Evolutionary conservation across 495 filamentous ascomycete species (phyloP).

Genomic region (Annulohypoxylon nitens): DNA sequence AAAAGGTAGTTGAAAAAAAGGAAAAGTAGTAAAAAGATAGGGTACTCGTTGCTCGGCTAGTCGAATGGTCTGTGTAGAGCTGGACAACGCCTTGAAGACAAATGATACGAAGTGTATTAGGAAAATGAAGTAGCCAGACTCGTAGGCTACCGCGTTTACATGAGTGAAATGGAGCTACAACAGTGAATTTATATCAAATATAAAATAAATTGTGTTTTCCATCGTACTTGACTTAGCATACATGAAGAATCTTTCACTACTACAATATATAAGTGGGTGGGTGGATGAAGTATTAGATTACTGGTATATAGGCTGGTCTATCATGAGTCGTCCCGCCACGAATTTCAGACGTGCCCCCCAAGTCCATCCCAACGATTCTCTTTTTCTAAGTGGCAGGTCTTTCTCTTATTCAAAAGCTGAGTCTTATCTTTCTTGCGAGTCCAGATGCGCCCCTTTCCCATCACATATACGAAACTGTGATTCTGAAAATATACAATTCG

Average conservation of each 20-base stretch:
- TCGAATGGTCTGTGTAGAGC: background rate
- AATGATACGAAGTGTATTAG: background rate
- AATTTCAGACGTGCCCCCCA: constrained; percentile 34
- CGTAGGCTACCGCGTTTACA: background rate
- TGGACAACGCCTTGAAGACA: background rate
- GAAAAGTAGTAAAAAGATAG: background rate
- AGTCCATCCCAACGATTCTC: constrained; percentile 26
- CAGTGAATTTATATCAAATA: constrained; percentile 7
- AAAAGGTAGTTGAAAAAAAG: background rate
- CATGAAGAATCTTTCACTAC: background rate
- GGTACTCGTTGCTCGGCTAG: background rate
- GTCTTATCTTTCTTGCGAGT: constrained; percentile 32
- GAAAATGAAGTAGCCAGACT: constrained; percentile 2
- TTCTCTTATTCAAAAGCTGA: constrained; percentile 37
- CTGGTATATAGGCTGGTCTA: constrained; percentile 47
- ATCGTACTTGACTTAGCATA: background rate
- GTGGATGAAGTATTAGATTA: constrained; percentile 47
- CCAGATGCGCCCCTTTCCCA: constrained; percentile 37
- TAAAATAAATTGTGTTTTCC: background rate
- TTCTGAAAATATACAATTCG: constrained; percentile 47
- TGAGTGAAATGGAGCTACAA: constrained; percentile 16
- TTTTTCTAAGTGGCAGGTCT: constrained; percentile 42
- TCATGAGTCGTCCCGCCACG: constrained; percentile 45
- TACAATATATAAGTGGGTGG: constrained; percentile 6
- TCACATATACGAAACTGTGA: constrained; percentile 18